phyloP scores from a whole-genome alignment of 345 rosid species.

The Pistacia integerrima region DNA sequence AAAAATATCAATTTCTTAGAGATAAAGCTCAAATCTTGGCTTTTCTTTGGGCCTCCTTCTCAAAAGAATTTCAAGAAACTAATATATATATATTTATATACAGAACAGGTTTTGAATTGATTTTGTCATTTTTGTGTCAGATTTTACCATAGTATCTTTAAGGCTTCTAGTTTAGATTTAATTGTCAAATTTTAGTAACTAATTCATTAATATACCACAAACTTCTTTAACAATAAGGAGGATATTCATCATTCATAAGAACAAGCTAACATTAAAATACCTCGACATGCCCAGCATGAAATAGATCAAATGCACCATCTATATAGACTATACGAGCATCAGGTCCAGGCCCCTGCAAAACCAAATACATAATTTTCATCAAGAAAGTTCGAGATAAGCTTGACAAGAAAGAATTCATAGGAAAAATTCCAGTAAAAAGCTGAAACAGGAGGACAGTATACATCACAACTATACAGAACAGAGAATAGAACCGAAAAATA shows the following conservation, averaged over 20 bases:
- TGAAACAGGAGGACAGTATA: background rate
- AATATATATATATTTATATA: no score
- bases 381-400: background rate
- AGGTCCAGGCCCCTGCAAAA: conserved; percentile 64
- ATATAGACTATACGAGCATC: conserved; percentile 71
- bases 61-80: no score
- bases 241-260: background rate
- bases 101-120: no score
- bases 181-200: background rate
- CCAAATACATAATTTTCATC: conserved; percentile 14
- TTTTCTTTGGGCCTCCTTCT: no score
- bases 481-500: background rate
- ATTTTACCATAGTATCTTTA: background rate
- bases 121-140: background rate
- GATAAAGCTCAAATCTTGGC: background rate
- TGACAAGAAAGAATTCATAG: background rate
- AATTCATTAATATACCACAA: background rate
- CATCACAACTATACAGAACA: background rate
- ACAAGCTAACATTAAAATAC: conserved; percentile 29
- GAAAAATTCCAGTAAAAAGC: background rate
- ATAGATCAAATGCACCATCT: conserved; percentile 83
- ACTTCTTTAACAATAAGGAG: background rate
- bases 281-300: conserved; percentile 90
- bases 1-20: background rate
- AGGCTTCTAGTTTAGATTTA: background rate